phyloP scores from a whole-genome alignment of 768 basidiomycete genomes.

The Rhizopogon vinicolor region DNA sequence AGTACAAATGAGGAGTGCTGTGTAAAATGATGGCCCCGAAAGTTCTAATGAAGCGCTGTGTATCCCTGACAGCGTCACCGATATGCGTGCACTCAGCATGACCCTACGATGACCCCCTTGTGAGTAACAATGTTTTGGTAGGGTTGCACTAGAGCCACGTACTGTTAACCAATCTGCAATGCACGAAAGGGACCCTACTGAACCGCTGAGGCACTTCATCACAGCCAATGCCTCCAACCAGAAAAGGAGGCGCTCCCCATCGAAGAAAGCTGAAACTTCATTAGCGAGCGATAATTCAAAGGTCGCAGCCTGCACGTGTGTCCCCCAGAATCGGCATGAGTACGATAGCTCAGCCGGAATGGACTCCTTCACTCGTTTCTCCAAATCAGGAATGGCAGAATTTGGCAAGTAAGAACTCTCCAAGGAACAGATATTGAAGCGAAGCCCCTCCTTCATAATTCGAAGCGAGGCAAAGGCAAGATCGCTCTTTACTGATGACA shows the following conservation, averaged over 20 bases:
- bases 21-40: not conserved
- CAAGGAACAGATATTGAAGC: constrained; percentile 9
- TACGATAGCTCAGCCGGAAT: constrained; percentile 25
- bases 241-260: constrained; percentile 2
- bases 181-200: not conserved
- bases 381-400: not conserved
- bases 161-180: not conserved
- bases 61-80: too few relatives aligned
- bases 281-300: not conserved
- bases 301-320: not conserved
- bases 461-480: constrained; percentile 13
- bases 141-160: too few relatives aligned
- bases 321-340: constrained; percentile 23
- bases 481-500: constrained; percentile 6
- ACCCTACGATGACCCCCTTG: too few relatives aligned
- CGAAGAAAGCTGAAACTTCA: not conserved
- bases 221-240: constrained; percentile 2
- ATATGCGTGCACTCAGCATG: too few relatives aligned
- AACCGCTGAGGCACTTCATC: not conserved
- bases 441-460: constrained; percentile 1
- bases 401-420: constrained; percentile 2
- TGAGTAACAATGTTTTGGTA: too few relatives aligned
- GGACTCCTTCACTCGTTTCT: constrained; percentile 6
- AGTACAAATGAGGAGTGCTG: not conserved
- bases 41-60: not conserved